phyloP scores from a whole-genome alignment of 192 early-diverging fungal genomes.

The Radiomyces spectabilis region DNA sequence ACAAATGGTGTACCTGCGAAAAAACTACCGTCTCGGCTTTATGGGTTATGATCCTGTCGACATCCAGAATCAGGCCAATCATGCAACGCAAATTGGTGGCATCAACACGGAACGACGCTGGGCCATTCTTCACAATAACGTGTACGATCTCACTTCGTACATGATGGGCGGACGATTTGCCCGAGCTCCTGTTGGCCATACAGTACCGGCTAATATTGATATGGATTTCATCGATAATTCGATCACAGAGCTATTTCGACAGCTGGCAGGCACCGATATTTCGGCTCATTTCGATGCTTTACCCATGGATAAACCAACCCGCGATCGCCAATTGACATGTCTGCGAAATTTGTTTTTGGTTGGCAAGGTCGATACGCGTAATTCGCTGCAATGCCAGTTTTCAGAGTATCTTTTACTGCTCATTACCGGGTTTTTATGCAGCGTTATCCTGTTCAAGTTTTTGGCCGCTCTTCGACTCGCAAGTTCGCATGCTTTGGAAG shows the following conservation, averaged over 20 bases:
- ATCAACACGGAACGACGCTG: conserved; percentile 21
- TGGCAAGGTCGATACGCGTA: conserved; percentile 83
- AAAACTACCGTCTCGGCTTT: conserved; percentile 60
- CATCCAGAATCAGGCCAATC: conserved; percentile 44
- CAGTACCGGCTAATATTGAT: conserved; percentile 31
- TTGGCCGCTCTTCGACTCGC: conserved; percentile 90
- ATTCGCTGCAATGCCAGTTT: conserved; percentile 68
- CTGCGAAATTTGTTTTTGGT: conserved; percentile 79
- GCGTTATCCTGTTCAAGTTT: conserved; percentile 90
- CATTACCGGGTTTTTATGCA: conserved; percentile 74
- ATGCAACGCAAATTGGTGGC: conserved; percentile 22
- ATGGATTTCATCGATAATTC: conserved; percentile 51
- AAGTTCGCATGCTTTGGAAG: conserved; percentile 21
- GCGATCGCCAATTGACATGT: conserved; percentile 59
- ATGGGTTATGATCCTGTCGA: conserved; percentile 55
- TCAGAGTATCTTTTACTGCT: conserved; percentile 82
- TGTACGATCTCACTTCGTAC: conserved; percentile 69
- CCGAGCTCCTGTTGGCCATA: conserved; percentile 32
- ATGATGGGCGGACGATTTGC: conserved; percentile 42
- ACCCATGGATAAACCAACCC: conserved; percentile 35
- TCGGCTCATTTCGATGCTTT: conserved; percentile 52
- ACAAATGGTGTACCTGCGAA: conserved; percentile 54
- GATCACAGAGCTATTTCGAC: conserved; percentile 56
- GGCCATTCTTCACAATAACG: conserved; percentile 59
- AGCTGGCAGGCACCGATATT: conserved; percentile 57